These are phyloP conservation scores for Gnomoniopsis sp. DNA, from an alignment of 2,329 filamentous ascomycete genomes.

Conservation along the genomic window DNA sequence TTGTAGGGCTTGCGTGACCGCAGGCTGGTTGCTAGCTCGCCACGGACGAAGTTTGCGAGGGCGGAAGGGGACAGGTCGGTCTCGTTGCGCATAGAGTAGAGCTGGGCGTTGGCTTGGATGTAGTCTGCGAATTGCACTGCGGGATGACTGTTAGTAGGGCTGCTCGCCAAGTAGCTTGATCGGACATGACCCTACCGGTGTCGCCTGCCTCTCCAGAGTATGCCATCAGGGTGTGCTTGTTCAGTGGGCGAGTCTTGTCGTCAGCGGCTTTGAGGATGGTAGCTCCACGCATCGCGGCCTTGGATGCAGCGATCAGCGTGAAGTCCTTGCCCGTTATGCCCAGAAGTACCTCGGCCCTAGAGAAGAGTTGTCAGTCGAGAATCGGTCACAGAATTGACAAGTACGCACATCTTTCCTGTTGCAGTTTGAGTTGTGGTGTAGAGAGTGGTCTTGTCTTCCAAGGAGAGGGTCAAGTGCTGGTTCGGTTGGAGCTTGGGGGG, in stretches of 20 bases:
- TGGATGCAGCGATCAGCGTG: constrained; percentile 93
- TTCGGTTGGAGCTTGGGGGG: background rate
- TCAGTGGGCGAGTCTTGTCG: constrained; percentile 92
- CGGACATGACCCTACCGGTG: constrained; percentile 59
- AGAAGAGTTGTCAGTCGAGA: background rate
- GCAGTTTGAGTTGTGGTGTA: background rate
- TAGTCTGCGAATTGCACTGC: constrained; percentile 98
- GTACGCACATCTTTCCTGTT: constrained; percentile 20
- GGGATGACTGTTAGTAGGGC: constrained; percentile 15
- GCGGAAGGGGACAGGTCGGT: constrained; percentile 86
- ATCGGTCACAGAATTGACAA: background rate
- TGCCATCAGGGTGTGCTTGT: constrained; percentile 91
- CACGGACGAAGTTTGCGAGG: constrained; percentile 88
- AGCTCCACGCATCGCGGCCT: constrained; percentile 96
- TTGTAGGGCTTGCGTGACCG: constrained; percentile 93
- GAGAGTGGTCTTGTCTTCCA: constrained; percentile 1
- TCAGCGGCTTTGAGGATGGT: constrained; percentile 93
- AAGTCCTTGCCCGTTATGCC: constrained; percentile 99
- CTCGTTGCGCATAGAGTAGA: constrained; percentile 98
- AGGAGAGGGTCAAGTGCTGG: constrained; percentile 4
- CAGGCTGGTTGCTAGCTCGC: constrained; percentile 86
- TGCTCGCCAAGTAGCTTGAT: constrained; percentile 3
- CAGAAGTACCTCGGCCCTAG: constrained; percentile 85
- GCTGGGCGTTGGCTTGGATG: constrained; percentile 96
- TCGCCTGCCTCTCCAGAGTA: constrained; percentile 96